phyloP scores from a whole-genome alignment of 495 filamentous ascomycete genomes.

The Alectoria sarmentosa region DNA sequence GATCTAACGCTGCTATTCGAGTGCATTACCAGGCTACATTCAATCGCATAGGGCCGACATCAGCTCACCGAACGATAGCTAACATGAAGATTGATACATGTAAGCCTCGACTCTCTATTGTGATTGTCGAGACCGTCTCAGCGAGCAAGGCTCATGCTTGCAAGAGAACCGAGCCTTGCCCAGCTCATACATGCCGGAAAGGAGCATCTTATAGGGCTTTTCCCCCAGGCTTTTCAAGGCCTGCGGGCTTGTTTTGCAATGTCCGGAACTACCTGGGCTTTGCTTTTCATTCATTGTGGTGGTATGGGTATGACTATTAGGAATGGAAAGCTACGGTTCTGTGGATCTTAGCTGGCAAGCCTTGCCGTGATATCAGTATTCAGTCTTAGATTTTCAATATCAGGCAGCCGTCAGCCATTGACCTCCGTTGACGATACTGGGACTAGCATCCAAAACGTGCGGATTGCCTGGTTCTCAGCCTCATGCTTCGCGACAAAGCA shows the following conservation, averaged over 20 bases:
- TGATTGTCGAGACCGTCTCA: neutral
- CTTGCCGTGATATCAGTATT: neutral
- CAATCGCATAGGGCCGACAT: neutral
- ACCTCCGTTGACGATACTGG: neutral
- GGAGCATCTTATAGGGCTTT: neutral
- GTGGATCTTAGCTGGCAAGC: neutral
- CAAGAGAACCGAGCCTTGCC: neutral
- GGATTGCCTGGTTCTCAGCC: neutral
- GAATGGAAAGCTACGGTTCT: neutral
- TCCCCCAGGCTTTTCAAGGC: neutral
- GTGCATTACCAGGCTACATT: neutral
- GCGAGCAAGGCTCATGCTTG: neutral
- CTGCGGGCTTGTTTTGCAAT: neutral
- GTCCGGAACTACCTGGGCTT: neutral
- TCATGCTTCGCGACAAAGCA: neutral
- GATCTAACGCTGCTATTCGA: neutral
- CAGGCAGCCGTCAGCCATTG: neutral
- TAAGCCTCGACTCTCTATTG: neutral
- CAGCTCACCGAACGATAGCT: neutral
- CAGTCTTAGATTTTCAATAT: neutral
- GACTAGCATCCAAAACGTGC: neutral
- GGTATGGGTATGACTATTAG: neutral
- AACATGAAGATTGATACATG: neutral
- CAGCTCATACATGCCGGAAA: neutral
- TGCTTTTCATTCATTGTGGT: neutral